A percentile compares a stretch with the other conserved stretches of the same genome.
These are phyloP conservation scores for Talaromyces sp. DNA, from an alignment of 2,329 filamentous ascomycete genomes.

Conservation along the genomic window DNA sequence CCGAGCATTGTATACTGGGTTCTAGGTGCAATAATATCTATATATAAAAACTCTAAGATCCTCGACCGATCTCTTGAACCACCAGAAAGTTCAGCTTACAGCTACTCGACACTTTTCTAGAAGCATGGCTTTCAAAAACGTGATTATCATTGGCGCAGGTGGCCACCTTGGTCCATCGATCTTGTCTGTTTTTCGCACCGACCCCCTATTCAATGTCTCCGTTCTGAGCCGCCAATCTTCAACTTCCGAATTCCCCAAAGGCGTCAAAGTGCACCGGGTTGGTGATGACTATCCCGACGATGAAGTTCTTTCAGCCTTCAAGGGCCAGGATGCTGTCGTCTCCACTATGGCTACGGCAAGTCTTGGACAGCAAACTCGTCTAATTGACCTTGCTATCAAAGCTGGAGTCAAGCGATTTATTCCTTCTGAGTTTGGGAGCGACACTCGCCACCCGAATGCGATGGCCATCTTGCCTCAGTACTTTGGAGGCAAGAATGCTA, in stretches of 20 bases:
- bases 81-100: neutral
- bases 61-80: neutral
- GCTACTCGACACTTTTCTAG: neutral
- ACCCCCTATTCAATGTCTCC: constrained; percentile 6
- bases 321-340: constrained; percentile 2
- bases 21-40: neutral
- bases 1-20: neutral
- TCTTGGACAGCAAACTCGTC: neutral
- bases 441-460: neutral
- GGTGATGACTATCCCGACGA: neutral
- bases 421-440: constrained; percentile 13
- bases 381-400: constrained; percentile 11
- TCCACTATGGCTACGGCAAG: neutral
- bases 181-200: neutral
- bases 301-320: constrained; percentile 4
- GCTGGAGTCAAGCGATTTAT: constrained; percentile 15
- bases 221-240: constrained; percentile 11
- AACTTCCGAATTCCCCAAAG: neutral
- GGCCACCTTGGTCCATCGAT: constrained; percentile 4
- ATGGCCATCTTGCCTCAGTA: neutral
- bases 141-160: constrained; percentile 8
- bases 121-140: constrained; percentile 1
- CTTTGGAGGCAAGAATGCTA: constrained; percentile 1
- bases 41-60: neutral
- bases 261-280: neutral